These are phyloP conservation scores for Bipolaris sorokiniana DNA, from an alignment of 2,329 filamentous ascomycete genomes.

Conservation along the genomic window DNA sequence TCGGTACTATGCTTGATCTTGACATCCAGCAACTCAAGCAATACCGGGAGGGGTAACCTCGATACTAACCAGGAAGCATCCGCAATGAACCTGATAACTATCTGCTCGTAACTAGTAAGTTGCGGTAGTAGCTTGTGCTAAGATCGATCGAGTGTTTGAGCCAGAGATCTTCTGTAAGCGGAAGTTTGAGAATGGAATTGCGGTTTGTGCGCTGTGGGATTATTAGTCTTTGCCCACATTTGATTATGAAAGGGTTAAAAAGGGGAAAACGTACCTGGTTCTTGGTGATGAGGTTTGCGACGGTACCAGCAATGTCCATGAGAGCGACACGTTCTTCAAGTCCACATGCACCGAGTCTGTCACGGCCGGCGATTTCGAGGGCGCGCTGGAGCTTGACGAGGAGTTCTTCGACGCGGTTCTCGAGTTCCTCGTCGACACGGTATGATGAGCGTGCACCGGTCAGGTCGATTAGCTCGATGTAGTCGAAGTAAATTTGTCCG, in stretches of 20 bases:
- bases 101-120: slow-evolving; percentile 49
- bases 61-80: too few species aligned
- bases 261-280: slow-evolving; percentile 38
- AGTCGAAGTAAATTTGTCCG: slow-evolving; percentile 78
- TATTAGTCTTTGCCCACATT: slow-evolving; percentile 40
- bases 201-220: slow-evolving; percentile 31
- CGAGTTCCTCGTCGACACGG: slow-evolving; percentile 41
- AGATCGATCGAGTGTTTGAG: slow-evolving; percentile 73
- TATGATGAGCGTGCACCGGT: slow-evolving; percentile 36
- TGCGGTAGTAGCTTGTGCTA: slow-evolving; percentile 71
- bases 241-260: not conserved
- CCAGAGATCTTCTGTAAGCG: slow-evolving; percentile 74
- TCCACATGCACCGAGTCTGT: slow-evolving; percentile 50
- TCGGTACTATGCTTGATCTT: too few species aligned
- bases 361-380: slow-evolving; percentile 50
- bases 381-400: slow-evolving; percentile 47
- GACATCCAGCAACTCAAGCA: too few species aligned
- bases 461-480: slow-evolving; percentile 58
- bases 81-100: slow-evolving; percentile 1
- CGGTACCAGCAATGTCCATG: slow-evolving; percentile 78
- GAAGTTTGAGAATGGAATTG: slow-evolving; percentile 63
- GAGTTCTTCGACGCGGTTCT: slow-evolving; percentile 36
- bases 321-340: slow-evolving; percentile 70
- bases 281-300: slow-evolving; percentile 68
- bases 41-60: too few species aligned